These are phyloP conservation scores for Heracleum sosnowskyi DNA, from an alignment of 129 eudicot genomes.

Conservation along the genomic window DNA sequence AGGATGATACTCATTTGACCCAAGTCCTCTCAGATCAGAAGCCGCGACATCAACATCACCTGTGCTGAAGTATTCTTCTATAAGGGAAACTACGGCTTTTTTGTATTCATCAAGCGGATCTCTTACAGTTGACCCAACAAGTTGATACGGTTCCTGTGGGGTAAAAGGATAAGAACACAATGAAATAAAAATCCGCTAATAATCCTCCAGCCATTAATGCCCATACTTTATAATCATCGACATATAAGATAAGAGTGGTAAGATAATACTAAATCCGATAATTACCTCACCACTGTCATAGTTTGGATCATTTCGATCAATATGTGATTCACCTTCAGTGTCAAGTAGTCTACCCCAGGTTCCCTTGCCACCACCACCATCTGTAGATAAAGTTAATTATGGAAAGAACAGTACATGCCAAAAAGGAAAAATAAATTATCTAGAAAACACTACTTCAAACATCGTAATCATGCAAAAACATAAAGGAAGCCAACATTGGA, in stretches of 20 bases:
- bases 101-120: slow-evolving; percentile 96
- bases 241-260: background rate
- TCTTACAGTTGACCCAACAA: slow-evolving; percentile 56
- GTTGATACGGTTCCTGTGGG: slow-evolving; percentile 80
- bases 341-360: slow-evolving; percentile 98
- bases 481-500: background rate
- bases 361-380: slow-evolving; percentile 96
- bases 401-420: background rate
- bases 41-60: slow-evolving; percentile 71
- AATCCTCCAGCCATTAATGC: background rate
- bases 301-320: slow-evolving; percentile 89
- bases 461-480: background rate
- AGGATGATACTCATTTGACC: slow-evolving; percentile 80
- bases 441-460: background rate
- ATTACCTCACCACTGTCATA: slow-evolving; percentile 96
- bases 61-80: slow-evolving; percentile 73
- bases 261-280: background rate
- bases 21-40: slow-evolving; percentile 72
- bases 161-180: background rate
- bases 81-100: slow-evolving; percentile 73
- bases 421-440: background rate
- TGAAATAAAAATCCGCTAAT: background rate
- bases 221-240: background rate
- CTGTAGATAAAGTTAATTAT: slow-evolving; percentile 31
- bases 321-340: slow-evolving; percentile 59